Conservation (phyloP, 768 basidiomycete species). For the Panaeolus papilionaceus region DNA sequence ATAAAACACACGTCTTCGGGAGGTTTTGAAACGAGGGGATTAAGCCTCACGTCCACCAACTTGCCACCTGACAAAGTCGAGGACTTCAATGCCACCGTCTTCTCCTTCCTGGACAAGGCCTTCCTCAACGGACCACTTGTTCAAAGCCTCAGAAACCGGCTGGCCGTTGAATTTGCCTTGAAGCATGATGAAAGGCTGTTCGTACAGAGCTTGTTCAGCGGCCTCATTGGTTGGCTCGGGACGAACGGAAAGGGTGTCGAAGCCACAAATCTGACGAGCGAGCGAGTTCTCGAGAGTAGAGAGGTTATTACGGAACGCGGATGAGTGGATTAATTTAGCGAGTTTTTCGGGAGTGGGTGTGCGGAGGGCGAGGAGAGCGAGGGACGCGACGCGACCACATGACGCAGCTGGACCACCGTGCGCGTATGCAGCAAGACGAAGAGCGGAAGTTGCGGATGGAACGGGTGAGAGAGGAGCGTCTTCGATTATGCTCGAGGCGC, state of each 20-base stretch:
- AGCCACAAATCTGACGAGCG: constrained; percentile 87
- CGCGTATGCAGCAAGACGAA: constrained; percentile 61
- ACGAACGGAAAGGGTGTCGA: constrained; percentile 66
- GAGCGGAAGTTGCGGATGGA: constrained; percentile 42
- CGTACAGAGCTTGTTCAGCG: constrained; percentile 64
- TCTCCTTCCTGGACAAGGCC: constrained; percentile 45
- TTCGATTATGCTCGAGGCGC: constrained; percentile 56
- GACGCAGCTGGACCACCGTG: constrained; percentile 61
- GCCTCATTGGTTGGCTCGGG: constrained; percentile 32
- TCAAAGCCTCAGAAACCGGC: constrained; percentile 52
- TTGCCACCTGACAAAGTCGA: constrained; percentile 72
- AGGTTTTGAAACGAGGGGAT: background rate
- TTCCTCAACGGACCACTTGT: constrained; percentile 59
- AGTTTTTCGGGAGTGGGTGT: constrained; percentile 44
- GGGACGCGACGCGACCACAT: constrained; percentile 65
- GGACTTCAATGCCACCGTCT: constrained; percentile 47
- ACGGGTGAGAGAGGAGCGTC: constrained; percentile 37
- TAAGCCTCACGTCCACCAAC: constrained; percentile 49
- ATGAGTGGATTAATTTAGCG: constrained; percentile 46
- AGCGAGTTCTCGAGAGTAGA: constrained; percentile 72
- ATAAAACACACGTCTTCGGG: background rate
- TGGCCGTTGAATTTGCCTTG: constrained; percentile 56
- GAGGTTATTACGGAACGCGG: constrained; percentile 62
- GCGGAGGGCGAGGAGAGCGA: constrained; percentile 53
- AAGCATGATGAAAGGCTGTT: constrained; percentile 78